A percentile compares a stretch with the other conserved stretches of the same genome.
Evolutionary conservation across 768 basidiomycete species (phyloP).

Genomic region (Boletus subparvulus): DNA sequence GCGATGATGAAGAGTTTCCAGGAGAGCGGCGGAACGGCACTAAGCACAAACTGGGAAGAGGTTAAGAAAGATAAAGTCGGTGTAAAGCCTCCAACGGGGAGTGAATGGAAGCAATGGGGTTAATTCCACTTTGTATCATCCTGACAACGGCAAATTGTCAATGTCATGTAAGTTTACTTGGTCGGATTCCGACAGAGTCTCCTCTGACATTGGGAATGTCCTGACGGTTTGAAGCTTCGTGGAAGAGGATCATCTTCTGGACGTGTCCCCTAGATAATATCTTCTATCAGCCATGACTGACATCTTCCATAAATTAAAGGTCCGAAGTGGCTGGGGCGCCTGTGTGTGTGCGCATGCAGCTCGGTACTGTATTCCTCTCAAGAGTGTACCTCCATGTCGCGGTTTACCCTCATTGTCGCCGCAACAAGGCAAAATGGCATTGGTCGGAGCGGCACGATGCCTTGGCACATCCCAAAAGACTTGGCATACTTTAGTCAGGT

Average conservation of each 20-base stretch:
- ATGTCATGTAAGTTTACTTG: neutral
- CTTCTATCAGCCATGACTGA: too few species aligned
- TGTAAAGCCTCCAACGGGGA: conserved; percentile 81
- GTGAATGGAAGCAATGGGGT: conserved; percentile 82
- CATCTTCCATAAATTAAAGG: too few species aligned
- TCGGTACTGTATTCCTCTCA: too few species aligned
- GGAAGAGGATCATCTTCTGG: too few species aligned
- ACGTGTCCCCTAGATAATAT: too few species aligned
- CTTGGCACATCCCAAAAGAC: conserved; percentile 88
- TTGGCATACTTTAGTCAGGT: conserved; percentile 90
- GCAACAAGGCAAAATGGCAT: conserved; percentile 88
- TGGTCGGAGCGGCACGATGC: conserved; percentile 70
- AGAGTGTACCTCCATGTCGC: conserved; percentile 43
- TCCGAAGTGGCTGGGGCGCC: too few species aligned
- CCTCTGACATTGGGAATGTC: too few species aligned
- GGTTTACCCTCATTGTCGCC: conserved; percentile 90
- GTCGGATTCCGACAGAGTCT: neutral
- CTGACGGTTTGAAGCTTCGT: too few species aligned
- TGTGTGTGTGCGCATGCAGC: too few species aligned
- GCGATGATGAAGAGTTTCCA: conserved; percentile 99
- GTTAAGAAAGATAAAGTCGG: conserved; percentile 69
- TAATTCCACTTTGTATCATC: conserved; percentile 17
- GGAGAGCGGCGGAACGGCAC: conserved; percentile 92
- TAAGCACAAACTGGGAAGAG: conserved; percentile 96
- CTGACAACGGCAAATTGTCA: neutral